Evolutionary conservation across 306 rosid genomes (phyloP).

Genomic region (Ammopiptanthus mongolicus): DNA sequence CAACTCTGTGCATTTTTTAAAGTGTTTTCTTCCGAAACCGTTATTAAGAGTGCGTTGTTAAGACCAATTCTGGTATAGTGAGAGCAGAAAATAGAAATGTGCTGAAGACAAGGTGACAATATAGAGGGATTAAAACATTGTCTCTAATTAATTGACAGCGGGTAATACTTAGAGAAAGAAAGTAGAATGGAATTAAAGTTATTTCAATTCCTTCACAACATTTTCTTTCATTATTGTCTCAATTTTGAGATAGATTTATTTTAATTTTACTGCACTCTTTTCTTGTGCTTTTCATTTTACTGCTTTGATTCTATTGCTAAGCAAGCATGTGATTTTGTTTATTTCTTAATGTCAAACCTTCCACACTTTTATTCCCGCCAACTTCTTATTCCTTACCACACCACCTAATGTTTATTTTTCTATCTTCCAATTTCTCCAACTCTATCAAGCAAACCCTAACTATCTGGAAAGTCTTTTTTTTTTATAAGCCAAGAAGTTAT

Average conservation of each 20-base stretch:
- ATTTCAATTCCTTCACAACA: not conserved
- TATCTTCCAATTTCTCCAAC: not conserved
- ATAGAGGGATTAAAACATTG: too few species aligned
- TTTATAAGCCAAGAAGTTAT: too few species aligned
- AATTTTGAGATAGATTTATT: not conserved
- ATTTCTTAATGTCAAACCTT: not conserved
- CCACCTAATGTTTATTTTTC: not conserved
- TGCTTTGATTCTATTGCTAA: too few species aligned
- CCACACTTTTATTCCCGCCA: not conserved
- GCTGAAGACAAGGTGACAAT: too few species aligned
- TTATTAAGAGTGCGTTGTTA: too few species aligned
- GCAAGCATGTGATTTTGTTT: not conserved
- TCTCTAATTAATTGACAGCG: too few species aligned
- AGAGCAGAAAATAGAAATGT: too few species aligned
- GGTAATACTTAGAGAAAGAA: not conserved
- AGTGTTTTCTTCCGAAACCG: too few species aligned
- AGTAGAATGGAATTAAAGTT: not conserved
- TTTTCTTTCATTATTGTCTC: not conserved
- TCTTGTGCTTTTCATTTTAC: not conserved
- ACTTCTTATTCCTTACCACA: not conserved
- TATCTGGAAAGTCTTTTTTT: not conserved
- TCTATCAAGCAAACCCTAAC: not conserved
- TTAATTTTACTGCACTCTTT: too few species aligned
- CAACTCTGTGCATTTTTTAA: too few species aligned
- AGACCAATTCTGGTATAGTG: too few species aligned